Evolutionary conservation across 345 rosid species (phyloP).

Genomic region (Eucalyptus rudis): DNA sequence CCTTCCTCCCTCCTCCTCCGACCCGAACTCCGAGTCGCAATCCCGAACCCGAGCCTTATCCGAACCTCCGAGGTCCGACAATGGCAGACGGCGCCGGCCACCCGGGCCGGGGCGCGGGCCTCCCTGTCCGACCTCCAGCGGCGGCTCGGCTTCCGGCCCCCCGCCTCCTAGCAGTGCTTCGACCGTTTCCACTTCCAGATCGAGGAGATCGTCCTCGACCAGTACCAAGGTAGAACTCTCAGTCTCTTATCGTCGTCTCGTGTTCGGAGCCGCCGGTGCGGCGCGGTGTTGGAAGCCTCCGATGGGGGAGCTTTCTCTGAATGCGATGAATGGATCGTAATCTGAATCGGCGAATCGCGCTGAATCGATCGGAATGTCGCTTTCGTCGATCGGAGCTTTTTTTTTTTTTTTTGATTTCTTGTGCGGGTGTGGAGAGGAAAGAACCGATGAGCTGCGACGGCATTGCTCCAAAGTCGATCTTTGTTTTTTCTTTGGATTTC

Average conservation of each 20-base stretch:
- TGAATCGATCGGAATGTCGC: not conserved
- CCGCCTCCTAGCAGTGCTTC: slow-evolving; percentile 37
- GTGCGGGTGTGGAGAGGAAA: too few species aligned
- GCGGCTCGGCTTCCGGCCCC: slow-evolving; percentile 14
- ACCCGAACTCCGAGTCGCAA: too few species aligned
- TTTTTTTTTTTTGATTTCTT: too few species aligned
- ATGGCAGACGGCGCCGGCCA: slow-evolving; percentile 19
- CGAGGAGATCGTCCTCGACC: slow-evolving; percentile 59
- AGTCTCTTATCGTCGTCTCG: not conserved
- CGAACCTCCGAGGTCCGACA: not conserved
- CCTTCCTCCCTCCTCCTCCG: not conserved
- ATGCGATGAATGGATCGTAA: not conserved
- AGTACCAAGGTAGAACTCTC: slow-evolving; percentile 36
- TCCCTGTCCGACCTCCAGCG: slow-evolving; percentile 59
- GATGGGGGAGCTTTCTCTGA: not conserved
- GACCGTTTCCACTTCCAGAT: slow-evolving; percentile 63
- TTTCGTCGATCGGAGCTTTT: not conserved
- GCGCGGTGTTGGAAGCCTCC: not conserved
- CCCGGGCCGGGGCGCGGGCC: slow-evolving; percentile 44
- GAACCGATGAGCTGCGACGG: too few species aligned
- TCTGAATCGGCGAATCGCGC: not conserved
- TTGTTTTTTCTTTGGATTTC: not conserved
- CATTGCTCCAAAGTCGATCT: too few species aligned
- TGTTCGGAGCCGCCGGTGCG: not conserved
- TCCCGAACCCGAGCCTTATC: too few species aligned